A percentile compares a stretch with the other conserved stretches of the same genome.
These are phyloP conservation scores for Collybiopsis confluens DNA, from an alignment of 768 basidiomycete species.

Conservation along the genomic window DNA sequence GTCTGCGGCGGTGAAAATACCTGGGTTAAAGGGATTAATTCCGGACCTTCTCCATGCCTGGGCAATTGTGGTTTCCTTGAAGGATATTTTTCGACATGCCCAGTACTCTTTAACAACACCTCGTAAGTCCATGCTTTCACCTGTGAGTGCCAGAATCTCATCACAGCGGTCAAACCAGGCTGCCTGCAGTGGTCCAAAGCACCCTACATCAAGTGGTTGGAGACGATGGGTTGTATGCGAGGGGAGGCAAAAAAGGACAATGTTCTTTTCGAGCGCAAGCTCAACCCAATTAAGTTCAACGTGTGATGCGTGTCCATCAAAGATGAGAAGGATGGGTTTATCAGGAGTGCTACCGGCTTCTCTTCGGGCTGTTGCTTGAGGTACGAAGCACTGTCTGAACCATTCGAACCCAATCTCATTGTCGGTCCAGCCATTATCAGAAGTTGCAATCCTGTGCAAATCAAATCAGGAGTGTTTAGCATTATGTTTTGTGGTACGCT, in stretches of 20 bases:
- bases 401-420: constrained; percentile 21
- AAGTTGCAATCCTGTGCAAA: constrained; percentile 24
- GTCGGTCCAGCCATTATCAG: constrained; percentile 41
- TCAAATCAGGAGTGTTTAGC: constrained; percentile 22
- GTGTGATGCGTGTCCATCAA: constrained; percentile 44
- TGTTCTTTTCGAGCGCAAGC: constrained; percentile 20
- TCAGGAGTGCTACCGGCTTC: no score
- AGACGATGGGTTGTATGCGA: constrained; percentile 29
- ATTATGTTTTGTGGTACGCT: background rate
- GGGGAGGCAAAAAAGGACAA: constrained; percentile 23
- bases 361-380: constrained; percentile 26
- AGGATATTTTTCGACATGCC: constrained; percentile 10
- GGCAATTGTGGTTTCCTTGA: constrained; percentile 14
- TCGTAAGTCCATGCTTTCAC: background rate
- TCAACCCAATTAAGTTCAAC: constrained; percentile 17
- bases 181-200: constrained; percentile 20
- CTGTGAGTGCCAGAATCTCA: background rate
- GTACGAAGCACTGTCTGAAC: constrained; percentile 23
- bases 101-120: constrained; percentile 26
- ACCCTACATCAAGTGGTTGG: constrained; percentile 30
- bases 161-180: background rate
- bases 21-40: background rate
- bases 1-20: background rate
- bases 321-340: constrained; percentile 34
- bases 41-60: constrained; percentile 18